Evolutionary conservation across 2,329 filamentous ascomycete species (phyloP).

Genomic region (Colletotrichum shisoi): DNA sequence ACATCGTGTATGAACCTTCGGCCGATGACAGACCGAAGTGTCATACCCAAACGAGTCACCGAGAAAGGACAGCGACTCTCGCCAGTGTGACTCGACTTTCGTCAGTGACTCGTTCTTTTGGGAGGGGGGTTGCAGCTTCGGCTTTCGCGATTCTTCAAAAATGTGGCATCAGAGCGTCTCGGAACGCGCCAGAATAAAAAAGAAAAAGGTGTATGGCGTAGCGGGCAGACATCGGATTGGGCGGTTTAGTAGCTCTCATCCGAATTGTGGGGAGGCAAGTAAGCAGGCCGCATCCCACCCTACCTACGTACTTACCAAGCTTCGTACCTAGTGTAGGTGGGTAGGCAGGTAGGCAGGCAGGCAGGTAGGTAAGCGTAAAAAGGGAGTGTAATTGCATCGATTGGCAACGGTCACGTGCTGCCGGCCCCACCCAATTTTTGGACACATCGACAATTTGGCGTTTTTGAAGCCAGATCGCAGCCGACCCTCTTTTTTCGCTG

Average conservation of each 20-base stretch:
- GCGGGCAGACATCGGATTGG: conserved; percentile 33
- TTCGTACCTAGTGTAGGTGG: neutral
- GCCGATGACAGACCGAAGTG: conserved; percentile 28
- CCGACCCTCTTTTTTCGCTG: conserved; percentile 37
- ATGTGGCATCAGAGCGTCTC: conserved; percentile 36
- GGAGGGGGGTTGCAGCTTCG: neutral
- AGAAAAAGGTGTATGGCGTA: neutral
- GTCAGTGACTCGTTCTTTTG: conserved; percentile 6
- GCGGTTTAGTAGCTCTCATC: conserved; percentile 1
- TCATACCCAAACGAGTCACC: conserved; percentile 30
- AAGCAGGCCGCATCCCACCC: neutral
- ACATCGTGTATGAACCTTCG: conserved; percentile 42
- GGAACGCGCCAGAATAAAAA: conserved; percentile 35
- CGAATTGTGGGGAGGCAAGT: conserved; percentile 6
- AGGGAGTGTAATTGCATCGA: conserved; percentile 11
- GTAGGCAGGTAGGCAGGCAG: too few relatives aligned
- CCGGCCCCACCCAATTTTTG: conserved; percentile 49
- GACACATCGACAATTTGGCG: conserved; percentile 56
- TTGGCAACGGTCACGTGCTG: conserved; percentile 46
- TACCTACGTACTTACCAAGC: too few relatives aligned
- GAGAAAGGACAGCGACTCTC: conserved; percentile 15
- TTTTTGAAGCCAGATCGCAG: conserved; percentile 56
- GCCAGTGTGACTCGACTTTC: neutral
- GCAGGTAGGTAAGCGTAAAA: neutral
- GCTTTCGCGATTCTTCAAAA: conserved; percentile 8